These are phyloP conservation scores for Penicillium psychrofluorescens DNA, from an alignment of 495 filamentous ascomycete species.

Conservation along the genomic window DNA sequence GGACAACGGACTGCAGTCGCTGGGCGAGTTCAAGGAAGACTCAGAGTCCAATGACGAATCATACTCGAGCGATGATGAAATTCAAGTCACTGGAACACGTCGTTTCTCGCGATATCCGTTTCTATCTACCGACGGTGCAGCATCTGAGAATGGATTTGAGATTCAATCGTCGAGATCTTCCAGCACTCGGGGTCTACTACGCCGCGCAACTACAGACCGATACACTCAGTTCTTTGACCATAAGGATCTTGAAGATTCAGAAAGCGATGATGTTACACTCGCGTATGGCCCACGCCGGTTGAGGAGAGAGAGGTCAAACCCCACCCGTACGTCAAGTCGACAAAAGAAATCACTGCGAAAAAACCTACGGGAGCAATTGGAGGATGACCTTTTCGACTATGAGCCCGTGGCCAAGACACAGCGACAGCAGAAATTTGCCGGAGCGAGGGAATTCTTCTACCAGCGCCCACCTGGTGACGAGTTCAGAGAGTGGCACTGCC, in stretches of 20 bases:
- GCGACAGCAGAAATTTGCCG: too few relatives aligned
- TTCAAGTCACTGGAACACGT: neutral
- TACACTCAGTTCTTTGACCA: too few relatives aligned
- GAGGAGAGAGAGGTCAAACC: conserved; percentile 10
- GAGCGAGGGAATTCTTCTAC: too few relatives aligned
- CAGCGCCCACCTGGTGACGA: too few relatives aligned
- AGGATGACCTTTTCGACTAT: conserved; percentile 59
- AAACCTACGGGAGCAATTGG: conserved; percentile 58
- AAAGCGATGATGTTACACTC: neutral
- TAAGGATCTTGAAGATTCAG: neutral
- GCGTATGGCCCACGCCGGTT: conserved; percentile 5
- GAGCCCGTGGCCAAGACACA: too few relatives aligned
- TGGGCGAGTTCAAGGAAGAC: conserved; percentile 14
- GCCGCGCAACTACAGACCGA: too few relatives aligned
- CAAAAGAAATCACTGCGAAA: conserved; percentile 21
- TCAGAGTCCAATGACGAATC: conserved; percentile 5
- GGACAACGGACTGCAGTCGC: conserved; percentile 22
- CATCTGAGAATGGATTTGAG: neutral
- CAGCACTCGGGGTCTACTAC: too few relatives aligned
- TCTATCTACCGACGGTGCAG: neutral
- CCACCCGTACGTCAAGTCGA: conserved; percentile 21
- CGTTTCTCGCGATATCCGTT: conserved; percentile 4
- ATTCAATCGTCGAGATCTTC: neutral
- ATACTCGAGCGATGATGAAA: conserved; percentile 7
- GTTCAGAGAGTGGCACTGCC: too few relatives aligned